Evolutionary conservation across 208 protist species (phyloP), one percentile per base, ranked within the genome.

Genomic region (Leishmania major): DNA sequence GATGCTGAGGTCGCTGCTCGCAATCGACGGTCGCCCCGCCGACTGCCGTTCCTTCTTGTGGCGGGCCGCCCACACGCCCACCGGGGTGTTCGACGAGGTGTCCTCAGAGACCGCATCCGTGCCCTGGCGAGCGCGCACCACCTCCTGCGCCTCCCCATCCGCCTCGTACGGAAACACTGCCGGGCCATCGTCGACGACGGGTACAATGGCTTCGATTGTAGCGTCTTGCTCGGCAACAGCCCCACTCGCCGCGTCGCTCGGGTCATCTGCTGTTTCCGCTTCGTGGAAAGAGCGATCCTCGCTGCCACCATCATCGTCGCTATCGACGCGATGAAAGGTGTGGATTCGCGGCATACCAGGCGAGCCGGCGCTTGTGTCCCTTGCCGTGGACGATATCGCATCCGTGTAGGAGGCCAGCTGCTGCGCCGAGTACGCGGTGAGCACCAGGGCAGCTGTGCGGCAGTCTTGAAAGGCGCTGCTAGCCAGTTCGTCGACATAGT

Each of bases 401-500:
- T 76, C 72, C 49, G 17, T 37, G 72, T 15, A 76, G 51, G 57
- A 51, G 25, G 37, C 57, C 1, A 78, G 28, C n/a, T 71, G 73
- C 35, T 67, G 69, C 1, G 70, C 25, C 6, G 83, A 69, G 59
- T 45, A 40, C 19, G 70, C 7, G 2, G 71, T 81, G 4, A 43
- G 66, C 1, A 19, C 17, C 57, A 2, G 31, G 0, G 62, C 73
- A 11, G 82, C 77, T 43, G 82, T 88, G 22, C 64, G 69, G 66
- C 88, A 87, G 79, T 89, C 80, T 5, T 77, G 75, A 62, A 90
- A 89, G 2, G 83, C 86, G 31, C 78, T 82, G 74, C 86, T 88
- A 51, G 62, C 70, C 1, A 81, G n/a, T 11, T 55, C 84, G 51
- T 84, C 82, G 7, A 73, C 78, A 35, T 72, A 85, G 76, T 85